Conservation (phyloP, 2,329 filamentous ascomycete genomes). For the Scedosporium boydii region DNA sequence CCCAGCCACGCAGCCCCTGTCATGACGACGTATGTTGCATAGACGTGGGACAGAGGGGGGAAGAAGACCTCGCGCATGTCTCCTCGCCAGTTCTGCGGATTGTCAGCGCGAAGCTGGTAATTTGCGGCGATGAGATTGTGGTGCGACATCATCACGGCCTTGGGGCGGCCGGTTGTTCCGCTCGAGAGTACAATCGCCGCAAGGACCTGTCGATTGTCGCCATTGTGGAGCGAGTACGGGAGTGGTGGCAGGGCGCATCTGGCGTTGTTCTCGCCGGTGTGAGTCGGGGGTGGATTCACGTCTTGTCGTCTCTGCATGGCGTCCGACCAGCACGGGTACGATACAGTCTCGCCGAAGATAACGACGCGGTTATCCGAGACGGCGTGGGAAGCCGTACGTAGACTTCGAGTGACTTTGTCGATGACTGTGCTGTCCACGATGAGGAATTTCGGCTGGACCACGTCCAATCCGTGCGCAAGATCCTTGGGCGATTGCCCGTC, state of each 20-base stretch:
- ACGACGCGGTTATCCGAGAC: no score
- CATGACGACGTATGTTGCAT: conserved; percentile 15
- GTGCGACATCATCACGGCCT: conserved; percentile 49
- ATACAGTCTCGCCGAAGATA: no score
- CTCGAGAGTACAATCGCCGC: conserved; percentile 17
- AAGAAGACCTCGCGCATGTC: conserved; percentile 17
- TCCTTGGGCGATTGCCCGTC: neutral
- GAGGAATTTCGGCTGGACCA: neutral
- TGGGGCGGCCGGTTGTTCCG: conserved; percentile 52
- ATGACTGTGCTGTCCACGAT: neutral
- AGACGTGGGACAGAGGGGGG: conserved; percentile 17
- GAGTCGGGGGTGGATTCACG: no score
- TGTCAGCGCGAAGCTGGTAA: conserved; percentile 1
- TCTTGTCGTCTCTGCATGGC: no score
- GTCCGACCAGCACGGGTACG: no score
- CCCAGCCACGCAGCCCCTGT: conserved; percentile 14
- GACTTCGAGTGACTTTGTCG: neutral
- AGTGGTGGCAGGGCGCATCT: no score
- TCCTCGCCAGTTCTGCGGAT: neutral
- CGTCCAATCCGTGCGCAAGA: neutral
- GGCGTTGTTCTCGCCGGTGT: no score
- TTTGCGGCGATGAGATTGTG: conserved; percentile 40
- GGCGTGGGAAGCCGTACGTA: no score
- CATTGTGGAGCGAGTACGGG: no score
- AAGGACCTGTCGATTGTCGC: neutral